Evolutionary conservation across 2,329 filamentous ascomycete species (phyloP).

Genomic region (Tolypocladium tropicale): DNA sequence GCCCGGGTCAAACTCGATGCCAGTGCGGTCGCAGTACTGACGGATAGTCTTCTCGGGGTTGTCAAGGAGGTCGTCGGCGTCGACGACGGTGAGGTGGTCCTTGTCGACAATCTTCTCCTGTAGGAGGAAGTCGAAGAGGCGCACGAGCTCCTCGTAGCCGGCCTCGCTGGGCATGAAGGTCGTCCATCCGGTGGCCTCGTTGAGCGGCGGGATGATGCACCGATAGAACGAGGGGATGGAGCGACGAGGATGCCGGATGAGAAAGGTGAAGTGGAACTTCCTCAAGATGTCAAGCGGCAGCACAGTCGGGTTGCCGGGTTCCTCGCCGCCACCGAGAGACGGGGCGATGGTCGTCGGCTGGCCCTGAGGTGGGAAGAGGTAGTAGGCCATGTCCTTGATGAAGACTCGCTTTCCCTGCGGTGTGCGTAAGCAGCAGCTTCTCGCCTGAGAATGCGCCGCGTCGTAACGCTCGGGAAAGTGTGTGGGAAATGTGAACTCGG

Average conservation of each 20-base stretch:
- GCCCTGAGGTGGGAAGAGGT: constrained; percentile 67
- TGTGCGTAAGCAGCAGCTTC: constrained; percentile 13
- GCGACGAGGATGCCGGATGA: constrained; percentile 90
- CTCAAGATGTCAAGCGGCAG: constrained; percentile 64
- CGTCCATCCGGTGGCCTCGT: constrained; percentile 72
- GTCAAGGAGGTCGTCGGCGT: constrained; percentile 90
- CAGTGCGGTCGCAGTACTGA: constrained; percentile 73
- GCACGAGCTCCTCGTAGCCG: constrained; percentile 80
- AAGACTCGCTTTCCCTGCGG: constrained; percentile 78
- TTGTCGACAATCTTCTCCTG: constrained; percentile 61
- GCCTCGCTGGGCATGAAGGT: constrained; percentile 82
- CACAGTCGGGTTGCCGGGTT: constrained; percentile 74
- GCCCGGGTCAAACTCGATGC: constrained; percentile 59
- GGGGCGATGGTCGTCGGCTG: constrained; percentile 63
- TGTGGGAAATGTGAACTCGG: neutral
- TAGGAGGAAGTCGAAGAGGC: constrained; percentile 76
- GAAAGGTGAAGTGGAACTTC: constrained; percentile 87
- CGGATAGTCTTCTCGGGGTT: constrained; percentile 66
- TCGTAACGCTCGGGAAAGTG: neutral
- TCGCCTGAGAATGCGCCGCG: neutral
- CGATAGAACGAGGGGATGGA: constrained; percentile 91
- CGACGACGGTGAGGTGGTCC: constrained; percentile 69
- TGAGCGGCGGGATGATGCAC: constrained; percentile 82
- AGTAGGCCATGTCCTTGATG: constrained; percentile 97
- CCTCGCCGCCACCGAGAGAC: constrained; percentile 58